phyloP scores from a whole-genome alignment of 1,284 basidiomycete genomes.

The Anthracocystis setariae region DNA sequence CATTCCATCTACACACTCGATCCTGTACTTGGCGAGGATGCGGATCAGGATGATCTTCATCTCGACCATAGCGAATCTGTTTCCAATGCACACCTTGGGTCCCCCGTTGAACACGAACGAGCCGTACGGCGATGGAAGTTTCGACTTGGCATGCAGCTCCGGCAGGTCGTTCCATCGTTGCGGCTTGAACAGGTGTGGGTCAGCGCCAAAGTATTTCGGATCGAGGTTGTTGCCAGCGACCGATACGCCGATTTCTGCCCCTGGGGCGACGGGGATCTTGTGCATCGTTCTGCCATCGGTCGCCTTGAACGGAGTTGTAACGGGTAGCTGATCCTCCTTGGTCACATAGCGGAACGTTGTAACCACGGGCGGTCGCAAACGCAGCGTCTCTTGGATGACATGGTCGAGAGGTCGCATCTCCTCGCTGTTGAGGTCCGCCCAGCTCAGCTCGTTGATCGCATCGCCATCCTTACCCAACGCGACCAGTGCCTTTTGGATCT shows the following conservation, averaged over 20 bases:
- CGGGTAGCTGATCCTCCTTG: constrained; percentile 59
- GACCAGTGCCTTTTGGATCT: constrained; percentile 28
- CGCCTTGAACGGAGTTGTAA: constrained; percentile 48
- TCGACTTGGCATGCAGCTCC: constrained; percentile 27
- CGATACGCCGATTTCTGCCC: constrained; percentile 40
- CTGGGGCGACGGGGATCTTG: constrained; percentile 46
- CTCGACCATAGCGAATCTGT: constrained; percentile 57
- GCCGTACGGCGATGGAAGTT: constrained; percentile 52
- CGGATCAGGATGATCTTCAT: constrained; percentile 49
- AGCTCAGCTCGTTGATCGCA: constrained; percentile 40
- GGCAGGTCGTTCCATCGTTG: constrained; percentile 57
- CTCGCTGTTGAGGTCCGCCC: constrained; percentile 51
- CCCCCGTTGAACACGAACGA: constrained; percentile 55
- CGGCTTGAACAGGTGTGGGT: constrained; percentile 56
- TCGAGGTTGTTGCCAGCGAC: constrained; percentile 48
- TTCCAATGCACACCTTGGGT: constrained; percentile 61
- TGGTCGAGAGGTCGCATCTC: constrained; percentile 58
- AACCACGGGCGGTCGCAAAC: constrained; percentile 50
- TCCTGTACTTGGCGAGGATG: constrained; percentile 35
- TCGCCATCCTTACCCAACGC: constrained; percentile 44
- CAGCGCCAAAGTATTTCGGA: constrained; percentile 52
- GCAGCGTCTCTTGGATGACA: constrained; percentile 57
- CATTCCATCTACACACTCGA: constrained; percentile 38
- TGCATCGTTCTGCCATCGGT: constrained; percentile 56
- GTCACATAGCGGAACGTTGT: constrained; percentile 53